Evolutionary conservation across 2,329 filamentous ascomycete species (phyloP).

Genomic region (Cladosporium sp.): DNA sequence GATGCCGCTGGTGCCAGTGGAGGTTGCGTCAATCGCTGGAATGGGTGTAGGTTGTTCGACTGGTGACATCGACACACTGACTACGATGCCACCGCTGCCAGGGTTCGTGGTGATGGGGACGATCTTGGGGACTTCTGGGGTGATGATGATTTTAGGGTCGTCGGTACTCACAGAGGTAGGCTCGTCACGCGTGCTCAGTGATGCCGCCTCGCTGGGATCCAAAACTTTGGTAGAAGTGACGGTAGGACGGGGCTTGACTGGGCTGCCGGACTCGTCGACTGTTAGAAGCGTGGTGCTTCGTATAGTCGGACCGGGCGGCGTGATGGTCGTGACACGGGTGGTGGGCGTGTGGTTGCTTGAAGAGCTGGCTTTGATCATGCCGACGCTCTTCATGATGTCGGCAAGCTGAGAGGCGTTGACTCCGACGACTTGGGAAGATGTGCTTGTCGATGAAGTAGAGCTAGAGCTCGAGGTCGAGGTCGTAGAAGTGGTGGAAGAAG

Average conservation of each 20-base stretch:
- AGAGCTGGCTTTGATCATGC: conserved; percentile 12
- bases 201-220: conserved; percentile 4
- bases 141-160: background rate
- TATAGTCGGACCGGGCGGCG: conserved; percentile 1
- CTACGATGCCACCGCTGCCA: too few species aligned
- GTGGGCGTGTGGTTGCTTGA: conserved; percentile 19
- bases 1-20: background rate
- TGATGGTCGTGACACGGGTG: conserved; percentile 14
- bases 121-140: background rate
- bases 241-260: conserved; percentile 12
- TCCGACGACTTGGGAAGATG: background rate
- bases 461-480: conserved; percentile 1
- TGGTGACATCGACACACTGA: background rate
- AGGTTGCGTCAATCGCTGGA: background rate
- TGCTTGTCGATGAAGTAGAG: background rate
- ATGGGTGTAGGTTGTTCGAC: background rate
- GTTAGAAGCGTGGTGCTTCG: conserved; percentile 9
- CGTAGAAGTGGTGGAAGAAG: conserved; percentile 1
- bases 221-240: conserved; percentile 14
- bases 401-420: background rate
- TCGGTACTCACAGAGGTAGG: background rate
- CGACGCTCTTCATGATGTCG: background rate
- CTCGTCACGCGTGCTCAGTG: conserved; percentile 5
- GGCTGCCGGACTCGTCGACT: conserved; percentile 11
- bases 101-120: too few species aligned